Base-by-base conservation (phyloP, 2,329 filamentous ascomycete genomes). In the Monosporascus sp. region DNA sequence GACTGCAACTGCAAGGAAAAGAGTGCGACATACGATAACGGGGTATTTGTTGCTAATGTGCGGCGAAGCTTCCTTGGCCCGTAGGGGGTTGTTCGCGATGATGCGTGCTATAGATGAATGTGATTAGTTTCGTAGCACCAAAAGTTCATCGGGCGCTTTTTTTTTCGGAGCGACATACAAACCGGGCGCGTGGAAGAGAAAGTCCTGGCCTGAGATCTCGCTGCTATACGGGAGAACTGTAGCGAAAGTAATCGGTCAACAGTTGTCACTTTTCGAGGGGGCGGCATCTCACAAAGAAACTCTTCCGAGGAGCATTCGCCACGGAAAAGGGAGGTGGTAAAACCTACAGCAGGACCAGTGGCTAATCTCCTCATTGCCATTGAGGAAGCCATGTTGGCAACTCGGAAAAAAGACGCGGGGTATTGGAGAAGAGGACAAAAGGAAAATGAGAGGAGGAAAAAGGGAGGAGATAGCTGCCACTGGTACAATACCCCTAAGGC, bases 11-110 rank as follows among this genome's bases (percentile, higher is more conserved):
- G 44, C 14, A 46, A 31, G n/a, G 46, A 50, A 44, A 43, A 41
- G 20, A 37, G 49, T 52, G 55, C 45, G 62, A 81, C 87, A 74
- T 83, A 90, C 88, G 73, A 99, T 92, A 66, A 99, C 90, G 49
- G 91, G 89, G 74, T 99, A 97, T 76, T 96, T 94, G 74, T 81
- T 87, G 74, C 86, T 89, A 66, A 96, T 83, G 70, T 90, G 90
- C 48, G 90, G 86, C 59, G 90, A 90, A 34, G 92, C 92, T 79
- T 97, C 92, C 80, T 95, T 96, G 54, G 93, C 94, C 73, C 91
- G 87, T 61, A 97, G 81, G 62, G 90, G 90, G 64, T 86, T 84
- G 74, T 88, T 93, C 66, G 88, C 86, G 72, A 96, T 89, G 71
- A 97, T 90, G 72, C 88, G 86, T 68, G 91, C 90, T 91, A 65